Evolutionary conservation across 768 basidiomycete genomes (phyloP).

Genomic region (Pleurotus tuber-regium): DNA sequence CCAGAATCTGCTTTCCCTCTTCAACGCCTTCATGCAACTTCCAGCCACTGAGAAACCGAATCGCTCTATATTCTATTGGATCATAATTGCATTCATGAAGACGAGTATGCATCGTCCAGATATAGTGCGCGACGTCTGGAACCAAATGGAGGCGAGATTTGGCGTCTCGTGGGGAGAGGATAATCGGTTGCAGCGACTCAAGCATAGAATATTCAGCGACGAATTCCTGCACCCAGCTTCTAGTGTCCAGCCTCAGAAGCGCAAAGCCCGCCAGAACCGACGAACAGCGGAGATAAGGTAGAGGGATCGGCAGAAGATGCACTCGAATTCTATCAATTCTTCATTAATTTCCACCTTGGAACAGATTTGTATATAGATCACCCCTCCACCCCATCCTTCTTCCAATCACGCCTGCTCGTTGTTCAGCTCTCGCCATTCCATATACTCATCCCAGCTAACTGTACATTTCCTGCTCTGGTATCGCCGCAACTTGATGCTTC

Average conservation of each 20-base stretch:
- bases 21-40: slow-evolving; percentile 60
- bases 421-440: slow-evolving; percentile 63
- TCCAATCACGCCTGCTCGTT: slow-evolving; percentile 14
- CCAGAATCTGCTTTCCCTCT: slow-evolving; percentile 53
- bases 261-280: not conserved
- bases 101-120: slow-evolving; percentile 50
- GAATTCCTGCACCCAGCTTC: not conserved
- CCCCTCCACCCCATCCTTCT: not conserved
- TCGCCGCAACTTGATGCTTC: slow-evolving; percentile 71
- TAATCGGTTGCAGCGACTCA: slow-evolving; percentile 41
- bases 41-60: slow-evolving; percentile 40
- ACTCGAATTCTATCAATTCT: not conserved
- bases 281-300: not conserved
- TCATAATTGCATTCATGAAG: slow-evolving; percentile 62
- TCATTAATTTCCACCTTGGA: not conserved
- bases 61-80: slow-evolving; percentile 56
- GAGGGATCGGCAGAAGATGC: too few relatives aligned
- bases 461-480: slow-evolving; percentile 76
- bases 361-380: not conserved
- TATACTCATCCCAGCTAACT: slow-evolving; percentile 76
- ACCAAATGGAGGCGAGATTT: slow-evolving; percentile 54
- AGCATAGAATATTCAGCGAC: slow-evolving; percentile 31
- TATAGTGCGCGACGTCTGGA: slow-evolving; percentile 56
- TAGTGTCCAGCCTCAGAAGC: not conserved
- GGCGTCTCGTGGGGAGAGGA: slow-evolving; percentile 40